Percentiles rank a stretch among this genome's conserved stretches.
phyloP scores from a whole-genome alignment of 805 yeast genomes.

The Candida namnaoensis region DNA sequence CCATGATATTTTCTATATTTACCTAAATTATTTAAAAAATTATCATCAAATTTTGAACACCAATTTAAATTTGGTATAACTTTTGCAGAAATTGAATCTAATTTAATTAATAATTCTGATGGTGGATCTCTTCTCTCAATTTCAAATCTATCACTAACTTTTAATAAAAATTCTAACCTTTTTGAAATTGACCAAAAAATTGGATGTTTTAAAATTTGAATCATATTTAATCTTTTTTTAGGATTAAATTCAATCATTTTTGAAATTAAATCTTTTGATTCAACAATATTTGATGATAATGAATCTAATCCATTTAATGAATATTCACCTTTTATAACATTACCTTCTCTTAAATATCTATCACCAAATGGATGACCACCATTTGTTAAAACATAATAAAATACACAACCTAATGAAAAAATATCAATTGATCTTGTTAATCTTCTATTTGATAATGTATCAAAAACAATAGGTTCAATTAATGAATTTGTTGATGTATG shows the following conservation, averaged over 20 bases:
- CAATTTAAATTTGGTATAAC: slow-evolving; percentile 60
- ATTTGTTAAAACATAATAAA: slow-evolving; percentile 71
- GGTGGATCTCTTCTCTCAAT: slow-evolving; percentile 77
- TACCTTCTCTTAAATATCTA: slow-evolving; percentile 77
- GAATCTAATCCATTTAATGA: slow-evolving; percentile 15
- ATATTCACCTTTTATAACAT: slow-evolving; percentile 64
- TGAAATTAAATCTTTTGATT: slow-evolving; percentile 64
- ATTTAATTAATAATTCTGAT: slow-evolving; percentile 40
- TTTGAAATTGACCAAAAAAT: slow-evolving; percentile 73
- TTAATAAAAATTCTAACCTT: slow-evolving; percentile 75
- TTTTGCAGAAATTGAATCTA: slow-evolving; percentile 43
- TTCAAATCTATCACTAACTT: slow-evolving; percentile 88
- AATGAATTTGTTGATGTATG: slow-evolving; percentile 15
- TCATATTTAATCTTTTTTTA: slow-evolving; percentile 59
- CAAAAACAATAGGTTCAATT: slow-evolving; percentile 27
- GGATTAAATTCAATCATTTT: slow-evolving; percentile 71
- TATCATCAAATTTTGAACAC: slow-evolving; percentile 64
- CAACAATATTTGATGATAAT: slow-evolving; percentile 35
- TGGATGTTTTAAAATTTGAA: slow-evolving; percentile 70
- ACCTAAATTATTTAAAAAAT: slow-evolving; percentile 76
- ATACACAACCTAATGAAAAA: slow-evolving; percentile 91
- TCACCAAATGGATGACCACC: slow-evolving; percentile 97
- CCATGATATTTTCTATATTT: slow-evolving; percentile 84
- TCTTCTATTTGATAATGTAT: slow-evolving; percentile 39
- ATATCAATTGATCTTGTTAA: slow-evolving; percentile 88